phyloP scores from a whole-genome alignment of 2,329 filamentous ascomycete species.

The Acrodontium crateriforme region DNA sequence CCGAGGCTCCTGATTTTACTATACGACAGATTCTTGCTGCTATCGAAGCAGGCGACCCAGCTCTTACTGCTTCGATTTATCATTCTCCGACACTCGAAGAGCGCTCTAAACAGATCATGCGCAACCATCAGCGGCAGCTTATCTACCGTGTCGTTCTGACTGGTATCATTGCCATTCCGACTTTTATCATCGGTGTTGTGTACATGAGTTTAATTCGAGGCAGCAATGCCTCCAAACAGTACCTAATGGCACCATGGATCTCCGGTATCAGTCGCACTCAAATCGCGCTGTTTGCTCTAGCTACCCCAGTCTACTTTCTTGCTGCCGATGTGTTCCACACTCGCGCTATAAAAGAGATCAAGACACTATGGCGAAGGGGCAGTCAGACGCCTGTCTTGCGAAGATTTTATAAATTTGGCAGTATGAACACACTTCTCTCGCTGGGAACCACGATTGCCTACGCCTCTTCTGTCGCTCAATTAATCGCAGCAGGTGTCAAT shows the following conservation, averaged over 20 bases:
- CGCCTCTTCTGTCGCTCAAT: constrained; percentile 63
- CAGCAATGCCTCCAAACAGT: constrained; percentile 44
- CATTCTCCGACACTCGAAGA: constrained; percentile 77
- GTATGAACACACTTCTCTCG: constrained; percentile 91
- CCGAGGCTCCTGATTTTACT: constrained; percentile 54
- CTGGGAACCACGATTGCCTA: constrained; percentile 82
- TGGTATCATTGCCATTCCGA: constrained; percentile 58
- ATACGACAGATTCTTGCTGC: constrained; percentile 58
- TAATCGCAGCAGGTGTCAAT: constrained; percentile 43
- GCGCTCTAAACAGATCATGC: constrained; percentile 57
- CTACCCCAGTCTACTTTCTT: constrained; percentile 61
- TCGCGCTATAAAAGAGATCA: constrained; percentile 65
- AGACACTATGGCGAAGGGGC: constrained; percentile 59
- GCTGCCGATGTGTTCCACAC: constrained; percentile 75
- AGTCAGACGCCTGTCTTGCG: constrained; percentile 60
- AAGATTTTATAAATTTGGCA: constrained; percentile 83
- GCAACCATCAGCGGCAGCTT: constrained; percentile 54
- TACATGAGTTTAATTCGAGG: constrained; percentile 71
- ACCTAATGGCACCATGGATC: constrained; percentile 58
- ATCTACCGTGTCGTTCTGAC: constrained; percentile 59
- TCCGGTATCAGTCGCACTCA: constrained; percentile 54
- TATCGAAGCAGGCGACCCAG: constrained; percentile 52
- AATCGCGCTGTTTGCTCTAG: constrained; percentile 65
- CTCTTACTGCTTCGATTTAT: constrained; percentile 55
- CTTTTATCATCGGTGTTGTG: constrained; percentile 75